Base-by-base conservation (phyloP, 2,329 filamentous ascomycete species). In the Eurotiales sp. region DNA sequence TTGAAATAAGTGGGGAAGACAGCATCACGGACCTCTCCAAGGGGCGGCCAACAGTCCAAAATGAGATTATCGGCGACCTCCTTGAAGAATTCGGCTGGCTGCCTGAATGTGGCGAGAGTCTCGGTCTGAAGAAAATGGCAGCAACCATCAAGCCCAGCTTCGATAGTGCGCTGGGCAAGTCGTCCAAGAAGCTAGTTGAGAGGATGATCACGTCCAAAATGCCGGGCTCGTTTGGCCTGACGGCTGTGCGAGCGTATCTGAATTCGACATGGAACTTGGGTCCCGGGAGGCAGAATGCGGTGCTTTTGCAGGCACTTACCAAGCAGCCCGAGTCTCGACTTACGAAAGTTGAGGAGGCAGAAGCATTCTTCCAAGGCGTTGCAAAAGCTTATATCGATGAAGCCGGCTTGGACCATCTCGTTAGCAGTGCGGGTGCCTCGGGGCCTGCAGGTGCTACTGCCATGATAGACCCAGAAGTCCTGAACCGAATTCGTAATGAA, bases 211-310 rank as follows among this genome's bases (percentile, higher is more conserved):
- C 93, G 1, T 96, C 93, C 29, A 99, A 99, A 76, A 97, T 99
- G 93, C 93, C 93, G 43, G 93, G 91, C 76, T 93, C 93, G 55
- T 99, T 99, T 83, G 99, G 97, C 71, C 96, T 96, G 70, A 96
- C 92, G 65, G 81, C 90, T 11, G 88, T 95, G 43, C 84, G 92
- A 65, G 97, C 97, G 74, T 93, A 97, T 67, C 76, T 99, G 40
- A 91, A 96, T 75, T 89, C 88, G 14, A 83, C 89, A 70, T 99
- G 92, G 90, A n/a, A n/a, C n/a, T n/a, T n/a, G 93, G 93, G 51
- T 77, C 99, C n/a, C 92, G 93, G 23, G 83, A 93, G 64, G 93
- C 97, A 69, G n/a, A n/a, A n/a, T n/a, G n/a, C n/a, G n/a, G n/a
- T n/a, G n/a, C n/a, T 22, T 27, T 50, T 27, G 29, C 47, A 12